Evolutionary conservation across 2,329 filamentous ascomycete species (phyloP), one percentile per base, ranked within the genome.

Genomic region (Dactylellina drechsleri): DNA sequence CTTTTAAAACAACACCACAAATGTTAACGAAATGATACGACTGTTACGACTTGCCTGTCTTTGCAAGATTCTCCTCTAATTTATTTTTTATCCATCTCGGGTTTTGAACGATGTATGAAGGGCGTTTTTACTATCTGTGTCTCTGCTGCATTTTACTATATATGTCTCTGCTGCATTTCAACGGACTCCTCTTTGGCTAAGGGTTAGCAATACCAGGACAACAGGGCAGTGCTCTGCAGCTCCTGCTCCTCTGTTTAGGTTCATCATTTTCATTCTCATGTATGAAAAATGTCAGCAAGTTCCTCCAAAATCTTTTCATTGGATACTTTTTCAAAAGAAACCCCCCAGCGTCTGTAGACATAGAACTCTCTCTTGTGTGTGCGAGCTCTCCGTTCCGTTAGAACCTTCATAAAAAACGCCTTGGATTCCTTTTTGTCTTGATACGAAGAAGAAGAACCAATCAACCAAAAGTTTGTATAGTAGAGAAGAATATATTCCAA

Each of bases 11-110:
- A 52, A 75, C 49, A 50, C 20, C 23, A 10, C 16, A 28, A 43
- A 40, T 62, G 45, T 67, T 67, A 41, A 75, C 56, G 64, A 68
- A 75, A 45, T 36, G 50, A 67, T 60, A 75, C 53, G 71, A 68
- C 40, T 64, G 31, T 65, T 52, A 73, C 70, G 62, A 74, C 57
- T 50, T 49, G 60, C 28, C 52, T 67, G 53, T 56, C 23, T 57
- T 52, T 8, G 31, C 31, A 36, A 36, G 31, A 36, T 36, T 36
- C 31, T 36, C 31, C 31, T 36, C 31, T 36, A 36, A 36, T 10
- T 36, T 36, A 10, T 58, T 56, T 36, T 52, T 52, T 60, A 18
- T 59, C 53, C 47, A 36, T 49, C 13, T 16, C 13, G 43, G 43
- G 16, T 56, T 60, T 65, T 72, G 66, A 58, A 41, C 36, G 53